Evolutionary conservation across 495 filamentous ascomycete species (phyloP).

Genomic region (Hypomontagnella submonticulosa): DNA sequence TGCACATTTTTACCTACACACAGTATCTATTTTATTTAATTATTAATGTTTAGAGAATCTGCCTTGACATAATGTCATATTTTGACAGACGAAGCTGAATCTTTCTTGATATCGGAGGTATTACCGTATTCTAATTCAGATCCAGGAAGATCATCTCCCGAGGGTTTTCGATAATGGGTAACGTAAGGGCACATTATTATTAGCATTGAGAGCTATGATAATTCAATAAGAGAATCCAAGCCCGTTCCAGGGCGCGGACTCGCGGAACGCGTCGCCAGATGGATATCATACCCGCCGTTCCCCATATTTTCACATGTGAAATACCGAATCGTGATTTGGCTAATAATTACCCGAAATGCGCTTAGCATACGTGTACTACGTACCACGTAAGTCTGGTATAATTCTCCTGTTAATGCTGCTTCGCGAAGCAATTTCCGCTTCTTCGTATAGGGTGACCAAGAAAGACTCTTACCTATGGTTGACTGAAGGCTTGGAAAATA

Average conservation of each 20-base stretch:
- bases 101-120: slow-evolving; percentile 23
- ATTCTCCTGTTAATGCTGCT: slow-evolving; percentile 9
- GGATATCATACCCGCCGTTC: slow-evolving; percentile 26
- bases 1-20: slow-evolving; percentile 18
- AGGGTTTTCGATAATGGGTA: slow-evolving; percentile 13
- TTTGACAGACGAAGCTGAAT: neutral
- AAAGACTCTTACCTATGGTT: neutral
- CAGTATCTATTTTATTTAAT: neutral
- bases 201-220: slow-evolving; percentile 37
- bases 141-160: slow-evolving; percentile 14
- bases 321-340: slow-evolving; percentile 6
- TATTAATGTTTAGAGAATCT: slow-evolving; percentile 15
- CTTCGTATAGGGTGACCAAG: neutral
- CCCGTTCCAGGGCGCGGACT: slow-evolving; percentile 23
- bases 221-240: slow-evolving; percentile 27
- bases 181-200: slow-evolving; percentile 13
- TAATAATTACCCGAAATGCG: slow-evolving; percentile 17
- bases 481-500: slow-evolving; percentile 7
- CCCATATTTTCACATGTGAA: slow-evolving; percentile 45
- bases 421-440: slow-evolving; percentile 1
- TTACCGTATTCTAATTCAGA: slow-evolving; percentile 7
- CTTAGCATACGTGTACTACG: slow-evolving; percentile 9
- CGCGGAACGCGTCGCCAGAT: slow-evolving; percentile 28
- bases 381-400: neutral
- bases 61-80: slow-evolving; percentile 17